Conservation (phyloP, 2,329 filamentous ascomycete species). For the Parastagonospora avenae region DNA sequence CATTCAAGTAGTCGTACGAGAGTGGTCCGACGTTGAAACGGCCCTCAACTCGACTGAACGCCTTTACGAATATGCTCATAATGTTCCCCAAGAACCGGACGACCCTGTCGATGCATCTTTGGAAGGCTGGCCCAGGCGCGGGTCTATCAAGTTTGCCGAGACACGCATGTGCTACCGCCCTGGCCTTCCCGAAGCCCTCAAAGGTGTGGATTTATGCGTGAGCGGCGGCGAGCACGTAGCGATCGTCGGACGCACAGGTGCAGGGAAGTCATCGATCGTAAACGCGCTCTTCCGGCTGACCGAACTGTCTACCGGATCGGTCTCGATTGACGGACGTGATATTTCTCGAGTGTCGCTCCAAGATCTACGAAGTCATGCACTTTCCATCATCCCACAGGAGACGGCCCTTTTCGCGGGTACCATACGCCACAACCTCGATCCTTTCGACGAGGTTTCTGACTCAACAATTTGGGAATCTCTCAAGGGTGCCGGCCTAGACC, state of each 20-base stretch:
- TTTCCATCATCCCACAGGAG: slow-evolving; percentile 83
- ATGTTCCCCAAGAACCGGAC: no score
- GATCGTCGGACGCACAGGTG: slow-evolving; percentile 78
- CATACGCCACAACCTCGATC: slow-evolving; percentile 77
- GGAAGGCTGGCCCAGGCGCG: slow-evolving; percentile 75
- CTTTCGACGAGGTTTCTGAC: slow-evolving; percentile 76
- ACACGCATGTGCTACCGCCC: slow-evolving; percentile 55
- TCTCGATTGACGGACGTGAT: slow-evolving; percentile 54
- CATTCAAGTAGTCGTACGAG: no score
- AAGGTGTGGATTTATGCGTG: slow-evolving; percentile 65
- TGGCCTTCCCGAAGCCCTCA: slow-evolving; percentile 53
- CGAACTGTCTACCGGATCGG: slow-evolving; percentile 51
- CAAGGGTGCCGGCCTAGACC: slow-evolving; percentile 64
- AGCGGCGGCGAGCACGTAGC: slow-evolving; percentile 76
- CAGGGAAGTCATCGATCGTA: slow-evolving; percentile 82
- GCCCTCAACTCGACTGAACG: no score
- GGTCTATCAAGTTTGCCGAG: slow-evolving; percentile 62
- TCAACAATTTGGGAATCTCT: slow-evolving; percentile 76
- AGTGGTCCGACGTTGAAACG: no score
- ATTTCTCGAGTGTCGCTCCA: slow-evolving; percentile 74
- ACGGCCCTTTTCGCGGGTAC: slow-evolving; percentile 81
- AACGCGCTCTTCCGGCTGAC: slow-evolving; percentile 74
- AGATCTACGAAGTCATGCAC: slow-evolving; percentile 72
- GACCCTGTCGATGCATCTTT: no score
- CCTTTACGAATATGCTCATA: no score